Base-by-base conservation (phyloP, 805 yeast genomes). In the Lipomyces lipofer region DNA sequence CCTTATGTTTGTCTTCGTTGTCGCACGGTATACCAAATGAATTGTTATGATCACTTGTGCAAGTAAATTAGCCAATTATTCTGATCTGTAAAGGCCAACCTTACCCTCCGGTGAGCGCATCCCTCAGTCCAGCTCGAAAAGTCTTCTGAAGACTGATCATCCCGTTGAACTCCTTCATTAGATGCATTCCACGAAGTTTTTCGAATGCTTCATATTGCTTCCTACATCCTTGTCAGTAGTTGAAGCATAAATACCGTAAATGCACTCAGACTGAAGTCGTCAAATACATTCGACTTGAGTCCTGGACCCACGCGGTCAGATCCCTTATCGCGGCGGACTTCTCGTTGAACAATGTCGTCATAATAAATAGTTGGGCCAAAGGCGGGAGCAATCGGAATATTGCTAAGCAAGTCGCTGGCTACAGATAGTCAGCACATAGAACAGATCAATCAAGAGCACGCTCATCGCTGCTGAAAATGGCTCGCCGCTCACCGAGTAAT, bases 371-470 rank as follows among this genome's bases (percentile, higher is more conserved):
- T 68, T 92, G 91, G 27, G 97, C 96, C 61, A 94, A 71, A 22
- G 91, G 83, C 0, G 99, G 97, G 15, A 94, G 76, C 55, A 94
- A 75, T 59, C 99, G 77, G 69, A 85, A 91, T n/a, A 94, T 84
- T 1, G 99, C 95, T 44, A 94, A 75, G 68, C 97, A 90, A 52
- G 99, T 88, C 10, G 97, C 96, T 1, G 99, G 96, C 48, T 63
- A 51, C 71, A 22, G 25, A 36, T 13, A 1, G n/a, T n/a, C n/a
- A n/a, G n/a, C n/a, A n/a, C n/a, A n/a, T n/a, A n/a, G n/a, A n/a
- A n/a, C n/a, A n/a, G n/a, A n/a, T n/a, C n/a, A n/a, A n/a, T n/a
- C n/a, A n/a, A n/a, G n/a, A n/a, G n/a, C n/a, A n/a, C n/a, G n/a
- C n/a, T n/a, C n/a, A n/a, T n/a, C n/a, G n/a, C n/a, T n/a, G n/a